phyloP scores from a whole-genome alignment of 106 monocot species.

The Dactylorhiza incarnata region DNA sequence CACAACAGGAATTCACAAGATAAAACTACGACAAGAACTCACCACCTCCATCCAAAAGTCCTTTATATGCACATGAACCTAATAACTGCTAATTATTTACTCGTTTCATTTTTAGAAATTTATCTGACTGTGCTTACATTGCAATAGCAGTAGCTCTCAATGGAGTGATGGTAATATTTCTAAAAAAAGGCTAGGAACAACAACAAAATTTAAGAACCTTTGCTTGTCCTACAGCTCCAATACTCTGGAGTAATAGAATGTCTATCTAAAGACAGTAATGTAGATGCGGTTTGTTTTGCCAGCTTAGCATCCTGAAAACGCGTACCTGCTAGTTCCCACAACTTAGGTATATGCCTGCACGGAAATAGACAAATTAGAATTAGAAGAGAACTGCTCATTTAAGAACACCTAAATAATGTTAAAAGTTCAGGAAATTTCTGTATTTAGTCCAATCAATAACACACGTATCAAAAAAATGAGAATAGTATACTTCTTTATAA shows the following conservation, averaged over 20 bases:
- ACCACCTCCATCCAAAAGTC: too few species aligned
- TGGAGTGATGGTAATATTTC: not conserved
- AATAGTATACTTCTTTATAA: not conserved
- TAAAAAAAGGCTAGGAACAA: not conserved
- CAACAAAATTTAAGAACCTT: constrained; percentile 26
- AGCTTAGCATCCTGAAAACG: constrained; percentile 61
- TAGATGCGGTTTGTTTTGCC: constrained; percentile 42
- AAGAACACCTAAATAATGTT: constrained; percentile 3
- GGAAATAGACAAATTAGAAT: not conserved
- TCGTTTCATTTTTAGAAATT: not conserved
- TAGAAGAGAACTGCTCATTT: not conserved
- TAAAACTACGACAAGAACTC: too few species aligned
- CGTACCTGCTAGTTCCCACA: constrained; percentile 60
- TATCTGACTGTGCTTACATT: not conserved
- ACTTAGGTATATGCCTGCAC: constrained; percentile 48
- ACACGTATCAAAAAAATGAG: not conserved
- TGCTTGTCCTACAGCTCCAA: constrained; percentile 64
- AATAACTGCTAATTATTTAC: too few species aligned
- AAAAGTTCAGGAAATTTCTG: not conserved
- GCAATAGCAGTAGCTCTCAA: not conserved
- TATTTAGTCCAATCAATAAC: not conserved
- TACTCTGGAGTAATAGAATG: constrained; percentile 20
- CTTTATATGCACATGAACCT: too few species aligned
- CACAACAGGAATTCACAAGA: too few species aligned
- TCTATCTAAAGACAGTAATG: constrained; percentile 30